Evolutionary conservation across 2,329 filamentous ascomycete genomes (phyloP).

Genomic region (Colletotrichum sidae): DNA sequence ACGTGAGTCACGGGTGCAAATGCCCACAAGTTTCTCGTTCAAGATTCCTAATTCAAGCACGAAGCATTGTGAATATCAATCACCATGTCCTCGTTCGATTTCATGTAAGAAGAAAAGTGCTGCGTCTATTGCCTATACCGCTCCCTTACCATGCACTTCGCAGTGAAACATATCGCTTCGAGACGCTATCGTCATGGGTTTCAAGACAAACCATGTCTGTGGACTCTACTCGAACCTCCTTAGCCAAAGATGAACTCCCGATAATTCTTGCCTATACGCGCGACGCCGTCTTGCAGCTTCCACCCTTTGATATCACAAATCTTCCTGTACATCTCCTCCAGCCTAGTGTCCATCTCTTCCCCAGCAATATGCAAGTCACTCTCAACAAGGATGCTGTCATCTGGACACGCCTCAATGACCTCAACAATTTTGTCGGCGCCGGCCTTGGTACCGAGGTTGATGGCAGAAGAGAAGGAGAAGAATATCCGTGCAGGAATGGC

Average conservation of each 20-base stretch:
- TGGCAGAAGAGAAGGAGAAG: conserved; percentile 87
- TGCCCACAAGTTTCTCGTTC: no score
- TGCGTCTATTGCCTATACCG: no score
- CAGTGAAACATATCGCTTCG: no score
- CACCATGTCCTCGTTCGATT: no score
- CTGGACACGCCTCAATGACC: conserved; percentile 79
- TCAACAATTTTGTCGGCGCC: conserved; percentile 65
- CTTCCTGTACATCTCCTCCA: conserved; percentile 81
- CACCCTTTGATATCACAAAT: conserved; percentile 85
- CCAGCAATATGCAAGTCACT: conserved; percentile 91
- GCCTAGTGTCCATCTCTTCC: conserved; percentile 78
- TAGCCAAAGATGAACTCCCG: conserved; percentile 77
- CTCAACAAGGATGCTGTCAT: conserved; percentile 84
- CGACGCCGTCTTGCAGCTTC: conserved; percentile 77
- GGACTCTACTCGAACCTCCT: conserved; percentile 30
- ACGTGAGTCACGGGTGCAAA: no score
- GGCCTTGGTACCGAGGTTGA: conserved; percentile 76
- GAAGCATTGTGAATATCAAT: no score
- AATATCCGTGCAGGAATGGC: conserved; percentile 81
- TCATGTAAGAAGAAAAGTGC: no score
- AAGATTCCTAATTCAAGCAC: no score
- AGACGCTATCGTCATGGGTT: no score
- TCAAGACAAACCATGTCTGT: no score
- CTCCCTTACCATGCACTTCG: no score
- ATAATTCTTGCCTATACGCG: conserved; percentile 79